These are phyloP conservation scores for Colletotrichum theobromicola DNA, from an alignment of 2,329 filamentous ascomycete species.

Conservation along the genomic window DNA sequence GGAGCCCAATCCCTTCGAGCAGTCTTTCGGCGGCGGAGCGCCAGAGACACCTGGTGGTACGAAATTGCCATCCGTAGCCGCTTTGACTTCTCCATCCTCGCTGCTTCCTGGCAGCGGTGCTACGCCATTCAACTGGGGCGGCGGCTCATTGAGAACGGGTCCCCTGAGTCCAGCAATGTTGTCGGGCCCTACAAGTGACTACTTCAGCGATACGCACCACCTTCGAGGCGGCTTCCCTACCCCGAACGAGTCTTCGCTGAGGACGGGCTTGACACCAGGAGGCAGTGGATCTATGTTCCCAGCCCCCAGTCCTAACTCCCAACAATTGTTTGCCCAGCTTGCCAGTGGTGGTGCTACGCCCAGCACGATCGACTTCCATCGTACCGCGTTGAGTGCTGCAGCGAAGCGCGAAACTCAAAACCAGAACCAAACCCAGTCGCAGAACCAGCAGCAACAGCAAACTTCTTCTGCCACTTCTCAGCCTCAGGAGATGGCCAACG, in stretches of 20 bases:
- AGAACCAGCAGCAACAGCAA: constrained; percentile 25
- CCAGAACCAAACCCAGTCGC: constrained; percentile 41
- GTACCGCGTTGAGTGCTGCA: constrained; percentile 84
- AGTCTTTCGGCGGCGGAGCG: constrained; percentile 77
- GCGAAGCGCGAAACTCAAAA: constrained; percentile 61
- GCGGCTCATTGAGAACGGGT: constrained; percentile 86
- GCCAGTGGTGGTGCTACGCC: constrained; percentile 86
- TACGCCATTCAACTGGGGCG: constrained; percentile 79
- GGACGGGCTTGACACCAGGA: constrained; percentile 91
- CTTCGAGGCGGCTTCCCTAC: constrained; percentile 88
- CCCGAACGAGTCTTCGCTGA: constrained; percentile 92
- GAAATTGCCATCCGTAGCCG: constrained; percentile 86
- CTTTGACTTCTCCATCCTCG: constrained; percentile 88
- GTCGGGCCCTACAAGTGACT: constrained; percentile 83
- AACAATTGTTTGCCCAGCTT: constrained; percentile 75
- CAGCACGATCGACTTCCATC: constrained; percentile 90
- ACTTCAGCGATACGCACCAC: constrained; percentile 82
- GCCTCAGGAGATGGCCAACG: constrained; percentile 41
- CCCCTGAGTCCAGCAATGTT: constrained; percentile 98
- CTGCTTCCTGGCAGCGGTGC: constrained; percentile 76
- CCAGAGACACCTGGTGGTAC: constrained; percentile 83
- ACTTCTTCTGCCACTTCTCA: constrained; percentile 24
- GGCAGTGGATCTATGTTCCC: constrained; percentile 98
- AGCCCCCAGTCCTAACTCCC: constrained; percentile 84
- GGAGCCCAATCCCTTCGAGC: constrained; percentile 97